Base-by-base conservation (phyloP, 208 protist species). In the Trypanosoma melophagium region DNA sequence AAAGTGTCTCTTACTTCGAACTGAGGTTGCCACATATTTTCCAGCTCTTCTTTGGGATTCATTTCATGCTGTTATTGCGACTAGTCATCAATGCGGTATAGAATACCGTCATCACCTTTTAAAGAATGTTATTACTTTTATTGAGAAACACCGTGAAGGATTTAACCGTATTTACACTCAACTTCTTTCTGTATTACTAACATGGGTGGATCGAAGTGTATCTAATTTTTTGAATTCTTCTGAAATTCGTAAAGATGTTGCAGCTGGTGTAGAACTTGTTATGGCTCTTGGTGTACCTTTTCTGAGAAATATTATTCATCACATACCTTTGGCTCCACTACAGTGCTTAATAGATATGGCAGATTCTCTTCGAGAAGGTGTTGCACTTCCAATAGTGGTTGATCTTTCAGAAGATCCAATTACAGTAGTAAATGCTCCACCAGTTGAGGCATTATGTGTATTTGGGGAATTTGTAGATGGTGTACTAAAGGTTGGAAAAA, bases 401-500 rank as follows among this genome's bases (percentile, higher is more conserved):
- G 86, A 96, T 60, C 44, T 47, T 44, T 44, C 59, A 4, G 74
- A 60, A 25, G 65, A 68, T 21, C 71, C 83, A 45, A 42, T n/a
- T 17, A 47, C 41, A 21, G 59, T 79, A 41, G 68, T 65, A 35
- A 22, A 24, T 21, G 64, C 51, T 5, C 25, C 59, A 21, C 44
- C 57, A 41, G 80, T 92, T 42, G 77, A 82, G 53, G 71, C 79
- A 14, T 45, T 83, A 22, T 94, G 91, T 68, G 70, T 75, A 42
- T 96, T 95, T 68, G 91, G 91, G n/a, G 85, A 95, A 52, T 86
- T 86, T 61, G 67, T 77, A 19, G 66, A 73, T 16, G 79, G 84
- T 19, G 71, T 86, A 61, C 78, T 96, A 31, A 88, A 89, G 66
- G 89, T 96, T 21, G 91, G 91, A 56, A 96, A 96, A 71, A 79